Evolutionary conservation across 2,329 filamentous ascomycete species (phyloP).

Genomic region (Curvularia sp.): DNA sequence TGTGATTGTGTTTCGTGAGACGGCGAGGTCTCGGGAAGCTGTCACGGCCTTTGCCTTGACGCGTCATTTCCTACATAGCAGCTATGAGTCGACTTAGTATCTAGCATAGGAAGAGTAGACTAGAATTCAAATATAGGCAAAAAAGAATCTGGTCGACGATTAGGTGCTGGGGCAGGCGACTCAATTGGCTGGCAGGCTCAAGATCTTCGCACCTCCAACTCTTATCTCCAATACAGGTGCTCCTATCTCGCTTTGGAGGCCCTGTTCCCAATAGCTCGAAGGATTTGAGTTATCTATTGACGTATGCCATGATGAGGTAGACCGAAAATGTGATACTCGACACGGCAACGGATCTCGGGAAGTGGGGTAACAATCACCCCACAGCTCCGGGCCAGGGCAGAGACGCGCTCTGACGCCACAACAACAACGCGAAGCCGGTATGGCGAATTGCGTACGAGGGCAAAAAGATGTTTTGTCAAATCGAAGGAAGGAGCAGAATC

Average conservation of each 20-base stretch:
- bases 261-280: background rate
- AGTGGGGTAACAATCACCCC: conserved; percentile 7
- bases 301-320: background rate
- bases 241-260: background rate
- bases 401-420: conserved; percentile 2
- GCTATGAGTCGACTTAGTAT: background rate
- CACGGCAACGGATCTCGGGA: background rate
- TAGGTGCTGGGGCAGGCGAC: background rate
- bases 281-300: background rate
- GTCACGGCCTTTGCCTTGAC: background rate
- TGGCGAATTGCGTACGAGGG: background rate
- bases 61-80: background rate
- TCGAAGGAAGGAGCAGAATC: too few species aligned
- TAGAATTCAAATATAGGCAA: background rate
- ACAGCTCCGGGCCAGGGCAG: conserved; percentile 2
- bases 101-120: background rate
- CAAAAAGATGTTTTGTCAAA: background rate
- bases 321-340: background rate
- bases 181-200: background rate
- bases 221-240: background rate
- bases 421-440: background rate
- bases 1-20: conserved; percentile 5
- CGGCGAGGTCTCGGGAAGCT: conserved; percentile 2
- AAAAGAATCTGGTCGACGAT: background rate
- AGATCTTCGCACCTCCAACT: background rate